Evolutionary conservation across 495 filamentous ascomycete genomes (phyloP), one percentile per base, ranked within the genome.

Genomic region (Terfezia boudieri): DNA sequence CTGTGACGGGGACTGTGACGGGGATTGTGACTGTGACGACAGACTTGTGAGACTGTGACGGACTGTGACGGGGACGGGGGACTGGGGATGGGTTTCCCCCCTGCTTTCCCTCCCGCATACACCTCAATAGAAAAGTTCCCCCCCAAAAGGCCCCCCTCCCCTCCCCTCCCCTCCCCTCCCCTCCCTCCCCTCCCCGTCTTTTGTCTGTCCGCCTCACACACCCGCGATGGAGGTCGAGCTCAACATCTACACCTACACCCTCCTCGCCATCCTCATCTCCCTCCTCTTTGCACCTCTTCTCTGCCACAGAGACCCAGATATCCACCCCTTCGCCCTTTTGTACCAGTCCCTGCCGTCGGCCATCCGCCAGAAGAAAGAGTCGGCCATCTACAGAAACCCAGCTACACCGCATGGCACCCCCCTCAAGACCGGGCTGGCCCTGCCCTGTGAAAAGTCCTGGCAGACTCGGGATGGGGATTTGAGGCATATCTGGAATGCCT

Each of bases 401-500:
- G 80, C 84, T 51, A 80, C 80, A n/a, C 88, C 87, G 11, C 78
- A 86, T 67, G 81, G 86, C 52, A 82, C 84, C 68, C 83, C 85
- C 8, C 76, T 96, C 12, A 79, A 81, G 55, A 71, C 77, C 22
- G 89, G 90, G 12, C 71, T 99, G 49, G 83, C 82, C 59, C 83
- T 99, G 22, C 73, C 84, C 1, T 83, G 82, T 8, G 80, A 80
- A 23, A 82, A 84, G 16, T 83, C 82, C 67, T 96, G 88, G 81
- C 72, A 78, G 0, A 73, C 72, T 56, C 76, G 81, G 59, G 79
- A 90, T 65, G 90, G 90, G 16, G 90, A 99, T 59, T 71, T 99
- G 55, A 76, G 90, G 50, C 90, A 99, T 66, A 73, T 99, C 50
- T 99, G 90, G 90, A 80, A 80, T 55, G 72, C 78, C 62, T 84